Evolutionary conservation across 345 rosid genomes (phyloP).

Genomic region (Camelina laxa): DNA sequence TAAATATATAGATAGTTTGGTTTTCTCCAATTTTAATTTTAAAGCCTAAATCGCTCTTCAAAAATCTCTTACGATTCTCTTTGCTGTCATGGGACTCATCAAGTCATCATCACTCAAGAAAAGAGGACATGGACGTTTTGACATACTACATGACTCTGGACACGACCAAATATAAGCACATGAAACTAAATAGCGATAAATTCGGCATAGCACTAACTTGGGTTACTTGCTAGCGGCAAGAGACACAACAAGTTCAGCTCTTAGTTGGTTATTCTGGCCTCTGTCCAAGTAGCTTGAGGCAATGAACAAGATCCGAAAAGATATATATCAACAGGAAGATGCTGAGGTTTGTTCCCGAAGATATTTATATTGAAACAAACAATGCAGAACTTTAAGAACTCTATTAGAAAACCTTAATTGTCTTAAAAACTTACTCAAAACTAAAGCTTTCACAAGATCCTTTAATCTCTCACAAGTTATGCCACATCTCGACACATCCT

Average conservation of each 20-base stretch:
- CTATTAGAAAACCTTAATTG: too few relatives aligned
- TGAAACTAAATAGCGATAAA: neutral
- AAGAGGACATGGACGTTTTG: neutral
- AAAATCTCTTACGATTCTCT: too few relatives aligned
- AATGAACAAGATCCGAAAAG: neutral
- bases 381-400: too few relatives aligned
- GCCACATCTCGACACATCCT: too few relatives aligned
- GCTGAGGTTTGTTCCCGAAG: neutral
- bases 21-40: too few relatives aligned
- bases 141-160: neutral
- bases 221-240: neutral
- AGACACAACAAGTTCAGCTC: neutral
- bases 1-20: too few relatives aligned
- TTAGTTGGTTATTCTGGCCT: constrained; percentile 14
- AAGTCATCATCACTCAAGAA: neutral
- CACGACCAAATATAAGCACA: constrained; percentile 7
- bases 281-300: neutral
- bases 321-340: neutral
- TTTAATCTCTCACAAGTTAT: too few relatives aligned
- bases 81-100: neutral
- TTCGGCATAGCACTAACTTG: neutral
- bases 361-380: too few relatives aligned
- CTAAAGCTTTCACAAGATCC: too few relatives aligned
- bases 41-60: too few relatives aligned
- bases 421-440: too few relatives aligned